Base-by-base conservation (phyloP, 1,284 basidiomycete genomes). In the Tausonia pullulans region DNA sequence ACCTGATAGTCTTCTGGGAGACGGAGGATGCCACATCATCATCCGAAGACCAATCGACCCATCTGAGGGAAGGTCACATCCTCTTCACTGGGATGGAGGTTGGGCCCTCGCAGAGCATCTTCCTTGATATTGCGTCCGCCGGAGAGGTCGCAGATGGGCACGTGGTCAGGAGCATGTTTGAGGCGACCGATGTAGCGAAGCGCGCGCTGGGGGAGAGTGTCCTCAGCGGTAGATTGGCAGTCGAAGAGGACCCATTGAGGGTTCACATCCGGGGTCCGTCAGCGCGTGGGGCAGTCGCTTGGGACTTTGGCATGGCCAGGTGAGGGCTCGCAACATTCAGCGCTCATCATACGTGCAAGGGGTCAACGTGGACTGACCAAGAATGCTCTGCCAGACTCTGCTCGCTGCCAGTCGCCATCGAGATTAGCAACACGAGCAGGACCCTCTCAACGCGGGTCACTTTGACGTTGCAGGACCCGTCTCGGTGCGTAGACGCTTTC, bases 131-230 rank as follows among this genome's bases (percentile, higher is more conserved):
- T 64, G 78, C 81, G 46, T 78, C 79, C 57, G 77, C 84, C 52
- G 79, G 87, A 83, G 51, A 79, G 80, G 13, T 81, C 82, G 4
- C 81, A 84, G 70, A 79, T 75, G 54, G 80, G 80, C n/a, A 88
- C 88, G 72, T 79, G 80, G 27, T 76, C 87, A 82, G 86, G 67
- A 90, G 84, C 67, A 88, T 95, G 82, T 96, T 91, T 73, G 88
- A 88, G 16, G 90, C 95, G 78, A 93, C 90, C 4, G 83, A 83
- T 64, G 79, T 86, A 60, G 84, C 91, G 74, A 83, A 84, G 70
- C 75, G 76, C 68, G 82, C 84, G 56, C 77, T 94, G 44, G 72
- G 91, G 57, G 79, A 83, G 45, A 82, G 83, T 4, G 81, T 95
- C 43, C 78, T 82, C 57, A 75, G 78, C 4, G 87, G 86, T 67